A percentile compares a stretch with the other conserved stretches of the same genome.
Evolutionary conservation across 331 rosid species (phyloP).

Genomic region (Saraca asoca): DNA sequence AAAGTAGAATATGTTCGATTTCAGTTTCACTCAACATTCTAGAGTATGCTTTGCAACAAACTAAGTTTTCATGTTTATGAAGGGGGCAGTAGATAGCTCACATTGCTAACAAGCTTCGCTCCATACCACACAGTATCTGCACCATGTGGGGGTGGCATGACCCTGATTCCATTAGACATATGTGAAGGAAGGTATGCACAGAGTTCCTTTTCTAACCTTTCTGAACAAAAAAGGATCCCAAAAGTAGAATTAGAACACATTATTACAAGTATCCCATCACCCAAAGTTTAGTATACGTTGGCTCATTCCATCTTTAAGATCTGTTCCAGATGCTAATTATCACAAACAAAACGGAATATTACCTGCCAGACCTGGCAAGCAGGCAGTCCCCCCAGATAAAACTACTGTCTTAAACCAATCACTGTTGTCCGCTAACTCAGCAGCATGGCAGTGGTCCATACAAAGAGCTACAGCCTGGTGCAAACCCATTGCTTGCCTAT

Average conservation of each 20-base stretch:
- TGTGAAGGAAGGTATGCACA: constrained; percentile 56
- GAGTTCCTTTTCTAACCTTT: constrained; percentile 67
- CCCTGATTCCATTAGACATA: constrained; percentile 52
- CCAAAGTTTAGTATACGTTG: not conserved
- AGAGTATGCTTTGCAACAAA: too few species aligned
- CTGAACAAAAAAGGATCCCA: constrained; percentile 42
- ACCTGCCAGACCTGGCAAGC: constrained; percentile 91
- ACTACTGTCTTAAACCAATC: constrained; percentile 82
- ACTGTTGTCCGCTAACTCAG: constrained; percentile 54
- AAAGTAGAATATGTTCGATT: not conserved
- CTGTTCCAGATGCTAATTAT: constrained; percentile 3
- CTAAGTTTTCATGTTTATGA: not conserved
- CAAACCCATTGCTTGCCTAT: constrained; percentile 73
- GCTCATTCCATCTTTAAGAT: constrained; percentile 24
- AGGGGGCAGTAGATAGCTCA: constrained; percentile 41
- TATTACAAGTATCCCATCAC: constrained; percentile 3
- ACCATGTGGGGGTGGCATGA: constrained; percentile 77
- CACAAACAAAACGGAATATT: not conserved
- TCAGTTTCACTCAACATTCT: too few species aligned
- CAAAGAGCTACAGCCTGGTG: constrained; percentile 87
- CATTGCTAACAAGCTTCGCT: constrained; percentile 74
- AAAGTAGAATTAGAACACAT: constrained; percentile 25
- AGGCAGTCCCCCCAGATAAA: constrained; percentile 75
- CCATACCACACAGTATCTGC: constrained; percentile 80
- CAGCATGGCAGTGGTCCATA: constrained; percentile 68